Conservation (phyloP, 352 stramenopile genomes). For the Aphanomyces invadans region DNA sequence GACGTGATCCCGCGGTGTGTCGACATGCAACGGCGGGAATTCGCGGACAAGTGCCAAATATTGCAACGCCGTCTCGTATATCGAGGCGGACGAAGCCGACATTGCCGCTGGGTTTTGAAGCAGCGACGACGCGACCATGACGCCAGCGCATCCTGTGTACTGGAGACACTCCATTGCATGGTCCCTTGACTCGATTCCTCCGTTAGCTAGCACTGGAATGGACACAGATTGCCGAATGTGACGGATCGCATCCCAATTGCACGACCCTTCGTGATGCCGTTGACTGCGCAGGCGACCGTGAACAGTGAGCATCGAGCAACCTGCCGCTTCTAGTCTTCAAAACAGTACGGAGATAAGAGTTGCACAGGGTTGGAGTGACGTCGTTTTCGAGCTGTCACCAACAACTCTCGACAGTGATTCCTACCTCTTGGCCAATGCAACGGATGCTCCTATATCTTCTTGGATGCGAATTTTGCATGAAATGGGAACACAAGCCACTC, state of each 20-base stretch:
- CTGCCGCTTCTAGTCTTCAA: conserved; percentile 23
- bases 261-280: conserved; percentile 24
- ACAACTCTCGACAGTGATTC: neutral
- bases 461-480: conserved; percentile 24
- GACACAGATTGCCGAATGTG: conserved; percentile 2
- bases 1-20: conserved; percentile 14
- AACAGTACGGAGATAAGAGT: neutral
- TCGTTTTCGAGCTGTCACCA: too few relatives aligned
- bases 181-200: conserved; percentile 18
- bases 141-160: conserved; percentile 13
- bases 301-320: conserved; percentile 26
- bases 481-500: conserved; percentile 3
- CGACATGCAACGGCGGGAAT: neutral
- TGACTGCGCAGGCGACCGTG: conserved; percentile 26
- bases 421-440: conserved; percentile 13
- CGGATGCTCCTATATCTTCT: neutral
- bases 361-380: too few relatives aligned
- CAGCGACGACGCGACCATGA: conserved; percentile 26
- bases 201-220: conserved; percentile 30
- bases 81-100: neutral
- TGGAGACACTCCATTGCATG: conserved; percentile 21
- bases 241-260: conserved; percentile 25
- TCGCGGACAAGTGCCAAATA: conserved; percentile 10
- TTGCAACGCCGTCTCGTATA: conserved; percentile 1
- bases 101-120: conserved; percentile 23